These are phyloP conservation scores for Echinosphaeria canescens DNA, from an alignment of 2,329 filamentous ascomycete species.

Conservation along the genomic window DNA sequence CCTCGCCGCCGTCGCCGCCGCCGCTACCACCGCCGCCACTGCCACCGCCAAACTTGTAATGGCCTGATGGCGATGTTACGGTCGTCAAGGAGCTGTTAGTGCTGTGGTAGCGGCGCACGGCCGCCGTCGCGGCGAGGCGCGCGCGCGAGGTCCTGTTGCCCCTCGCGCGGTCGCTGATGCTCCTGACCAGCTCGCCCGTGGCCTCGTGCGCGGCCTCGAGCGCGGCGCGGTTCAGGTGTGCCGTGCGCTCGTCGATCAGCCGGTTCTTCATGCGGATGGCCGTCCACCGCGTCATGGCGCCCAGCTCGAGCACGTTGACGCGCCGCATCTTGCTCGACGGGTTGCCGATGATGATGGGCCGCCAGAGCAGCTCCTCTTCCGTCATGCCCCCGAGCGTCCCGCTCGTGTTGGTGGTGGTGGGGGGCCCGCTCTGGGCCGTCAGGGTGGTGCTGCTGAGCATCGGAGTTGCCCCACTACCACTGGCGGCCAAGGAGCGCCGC, in stretches of 20 bases:
- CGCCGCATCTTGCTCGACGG: constrained; percentile 45
- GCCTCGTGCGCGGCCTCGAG: constrained; percentile 7
- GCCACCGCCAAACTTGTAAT: constrained; percentile 1
- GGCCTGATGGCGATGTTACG: too few species aligned
- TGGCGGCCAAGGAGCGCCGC: constrained; percentile 6
- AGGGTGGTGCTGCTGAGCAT: too few species aligned
- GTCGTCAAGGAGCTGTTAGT: too few species aligned
- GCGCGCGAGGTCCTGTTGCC: constrained; percentile 8
- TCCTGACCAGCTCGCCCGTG: constrained; percentile 9
- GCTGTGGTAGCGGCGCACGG: constrained; percentile 13
- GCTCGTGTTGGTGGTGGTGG: constrained; percentile 5
- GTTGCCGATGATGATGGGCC: constrained; percentile 48
- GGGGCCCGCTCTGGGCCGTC: not conserved
- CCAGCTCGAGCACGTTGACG: constrained; percentile 52
- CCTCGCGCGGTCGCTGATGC: constrained; percentile 10
- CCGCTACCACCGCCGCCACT: constrained; percentile 2
- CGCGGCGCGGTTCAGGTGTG: constrained; percentile 13
- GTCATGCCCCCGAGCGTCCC: too few species aligned
- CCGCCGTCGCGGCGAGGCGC: constrained; percentile 9
- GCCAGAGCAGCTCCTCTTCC: constrained; percentile 40
- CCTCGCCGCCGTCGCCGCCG: not conserved
- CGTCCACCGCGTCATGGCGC: constrained; percentile 45
- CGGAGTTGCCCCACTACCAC: too few species aligned
- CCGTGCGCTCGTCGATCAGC: constrained; percentile 22
- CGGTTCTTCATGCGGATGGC: constrained; percentile 44